phyloP scores from a whole-genome alignment of 768 basidiomycete genomes.

The Dentipellis fragilis region DNA sequence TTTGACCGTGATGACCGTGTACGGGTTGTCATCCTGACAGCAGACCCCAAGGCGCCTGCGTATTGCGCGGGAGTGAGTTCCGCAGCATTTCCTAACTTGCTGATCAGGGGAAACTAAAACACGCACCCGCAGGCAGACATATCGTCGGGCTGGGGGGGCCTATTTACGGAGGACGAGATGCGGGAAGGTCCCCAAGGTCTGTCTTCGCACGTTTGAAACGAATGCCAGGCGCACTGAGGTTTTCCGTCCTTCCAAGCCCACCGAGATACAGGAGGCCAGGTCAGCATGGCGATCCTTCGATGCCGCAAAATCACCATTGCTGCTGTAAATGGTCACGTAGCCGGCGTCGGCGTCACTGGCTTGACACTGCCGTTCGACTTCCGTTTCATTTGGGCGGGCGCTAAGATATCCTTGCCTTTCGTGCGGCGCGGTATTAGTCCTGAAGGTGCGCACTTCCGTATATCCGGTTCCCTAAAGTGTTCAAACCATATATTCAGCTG shows the following conservation, averaged over 20 bases:
- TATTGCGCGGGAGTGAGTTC: conserved; percentile 44
- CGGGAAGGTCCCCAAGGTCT: conserved; percentile 38
- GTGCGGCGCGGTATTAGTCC: conserved; percentile 38
- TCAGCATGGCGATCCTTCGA: conserved; percentile 36
- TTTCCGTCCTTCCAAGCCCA: conserved; percentile 23
- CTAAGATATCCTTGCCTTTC: conserved; percentile 40
- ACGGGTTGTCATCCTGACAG: conserved; percentile 39
- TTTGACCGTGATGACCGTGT: conserved; percentile 45
- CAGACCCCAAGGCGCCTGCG: conserved; percentile 39
- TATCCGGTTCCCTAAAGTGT: no score
- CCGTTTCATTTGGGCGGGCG: conserved; percentile 41
- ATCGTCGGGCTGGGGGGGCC: conserved; percentile 33
- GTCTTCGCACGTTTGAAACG: conserved; percentile 4
- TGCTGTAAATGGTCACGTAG: conserved; percentile 43
- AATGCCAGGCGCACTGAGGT: background rate
- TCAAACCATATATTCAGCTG: conserved; percentile 16
- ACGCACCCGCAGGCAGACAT: conserved; percentile 34
- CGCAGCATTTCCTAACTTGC: background rate
- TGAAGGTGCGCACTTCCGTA: conserved; percentile 27
- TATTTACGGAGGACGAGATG: conserved; percentile 28
- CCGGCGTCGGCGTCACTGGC: conserved; percentile 40
- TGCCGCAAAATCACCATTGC: conserved; percentile 47
- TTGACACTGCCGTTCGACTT: conserved; percentile 43
- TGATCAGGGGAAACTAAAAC: background rate
- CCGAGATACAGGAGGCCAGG: conserved; percentile 38